phyloP scores from a whole-genome alignment of 1,284 basidiomycete genomes.

The Fomitopsis betulina region DNA sequence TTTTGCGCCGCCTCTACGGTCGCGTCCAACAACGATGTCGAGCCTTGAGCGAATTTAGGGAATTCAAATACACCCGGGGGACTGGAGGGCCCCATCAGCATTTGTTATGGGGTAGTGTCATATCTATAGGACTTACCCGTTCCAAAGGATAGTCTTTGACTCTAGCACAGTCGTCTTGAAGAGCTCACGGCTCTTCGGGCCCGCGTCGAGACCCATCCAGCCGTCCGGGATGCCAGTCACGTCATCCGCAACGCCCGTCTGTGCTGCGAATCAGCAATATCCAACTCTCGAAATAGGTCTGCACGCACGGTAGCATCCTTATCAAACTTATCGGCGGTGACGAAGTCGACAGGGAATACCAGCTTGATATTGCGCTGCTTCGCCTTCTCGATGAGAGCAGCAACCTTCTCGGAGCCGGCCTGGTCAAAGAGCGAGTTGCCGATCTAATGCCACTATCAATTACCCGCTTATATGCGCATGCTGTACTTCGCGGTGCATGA shows the following conservation, averaged over 20 bases:
- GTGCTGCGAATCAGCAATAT: neutral
- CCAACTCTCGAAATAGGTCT: neutral
- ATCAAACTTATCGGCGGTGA: slow-evolving; percentile 94
- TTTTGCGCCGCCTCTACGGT: slow-evolving; percentile 84
- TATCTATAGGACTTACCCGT: slow-evolving; percentile 55
- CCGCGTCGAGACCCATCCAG: slow-evolving; percentile 94
- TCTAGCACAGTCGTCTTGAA: slow-evolving; percentile 81
- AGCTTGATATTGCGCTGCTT: slow-evolving; percentile 92
- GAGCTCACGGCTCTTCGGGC: slow-evolving; percentile 76
- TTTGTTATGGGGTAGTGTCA: neutral
- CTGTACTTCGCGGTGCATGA: too few relatives aligned
- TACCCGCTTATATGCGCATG: slow-evolving; percentile 2
- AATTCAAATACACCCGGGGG: slow-evolving; percentile 99
- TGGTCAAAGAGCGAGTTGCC: slow-evolving; percentile 94
- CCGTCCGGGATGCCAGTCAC: slow-evolving; percentile 86
- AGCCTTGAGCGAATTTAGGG: slow-evolving; percentile 85
- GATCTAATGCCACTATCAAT: slow-evolving; percentile 48
- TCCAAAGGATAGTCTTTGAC: slow-evolving; percentile 98
- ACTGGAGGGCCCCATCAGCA: slow-evolving; percentile 31
- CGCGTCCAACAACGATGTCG: slow-evolving; percentile 82
- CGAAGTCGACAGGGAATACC: slow-evolving; percentile 93
- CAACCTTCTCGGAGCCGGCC: slow-evolving; percentile 87
- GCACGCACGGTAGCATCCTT: slow-evolving; percentile 78
- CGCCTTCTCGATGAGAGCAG: slow-evolving; percentile 85
- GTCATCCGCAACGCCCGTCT: slow-evolving; percentile 79